Percentiles rank a stretch among this genome's conserved stretches.
These are phyloP conservation scores for Hortaea werneckii DNA, from an alignment of 2,329 filamentous ascomycete species.

Conservation along the genomic window DNA sequence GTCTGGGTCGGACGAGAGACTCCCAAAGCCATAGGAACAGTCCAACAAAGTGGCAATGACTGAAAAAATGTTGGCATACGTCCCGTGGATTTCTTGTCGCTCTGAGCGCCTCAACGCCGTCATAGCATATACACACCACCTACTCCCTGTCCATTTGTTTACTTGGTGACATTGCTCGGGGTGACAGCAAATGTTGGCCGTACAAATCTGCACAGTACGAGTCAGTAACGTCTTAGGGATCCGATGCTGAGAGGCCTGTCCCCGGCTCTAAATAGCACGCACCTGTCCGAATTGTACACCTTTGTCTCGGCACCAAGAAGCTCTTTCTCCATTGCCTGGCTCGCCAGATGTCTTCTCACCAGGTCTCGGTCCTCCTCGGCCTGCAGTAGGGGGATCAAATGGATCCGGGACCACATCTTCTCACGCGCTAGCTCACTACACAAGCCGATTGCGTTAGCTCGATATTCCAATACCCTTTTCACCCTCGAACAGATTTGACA, in stretches of 20 bases:
- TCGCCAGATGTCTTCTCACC: slow-evolving; percentile 74
- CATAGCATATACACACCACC: background rate
- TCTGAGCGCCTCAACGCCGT: background rate
- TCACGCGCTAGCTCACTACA: slow-evolving; percentile 82
- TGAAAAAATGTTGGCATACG: no score
- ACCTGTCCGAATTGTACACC: slow-evolving; percentile 85
- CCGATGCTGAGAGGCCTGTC: background rate
- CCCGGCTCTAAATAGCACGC: slow-evolving; percentile 27
- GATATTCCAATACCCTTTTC: background rate
- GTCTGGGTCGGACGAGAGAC: no score
- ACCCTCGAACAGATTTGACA: no score
- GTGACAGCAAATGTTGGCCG: slow-evolving; percentile 69
- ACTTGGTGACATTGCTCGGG: slow-evolving; percentile 53
- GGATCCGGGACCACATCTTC: slow-evolving; percentile 96
- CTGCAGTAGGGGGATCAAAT: slow-evolving; percentile 86
- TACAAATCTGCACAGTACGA: slow-evolving; percentile 52
- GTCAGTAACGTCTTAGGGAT: slow-evolving; percentile 5
- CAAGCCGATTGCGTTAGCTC: background rate
- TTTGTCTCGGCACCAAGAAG: slow-evolving; percentile 73
- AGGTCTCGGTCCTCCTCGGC: slow-evolving; percentile 95
- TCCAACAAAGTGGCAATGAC: no score
- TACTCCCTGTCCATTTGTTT: slow-evolving; percentile 1
- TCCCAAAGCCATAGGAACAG: no score
- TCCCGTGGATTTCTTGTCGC: background rate
- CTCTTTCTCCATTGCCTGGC: slow-evolving; percentile 83